Evolutionary conservation across 345 rosid genomes (phyloP), one percentile per base, ranked within the genome.

Genomic region (Salix dunnii): DNA sequence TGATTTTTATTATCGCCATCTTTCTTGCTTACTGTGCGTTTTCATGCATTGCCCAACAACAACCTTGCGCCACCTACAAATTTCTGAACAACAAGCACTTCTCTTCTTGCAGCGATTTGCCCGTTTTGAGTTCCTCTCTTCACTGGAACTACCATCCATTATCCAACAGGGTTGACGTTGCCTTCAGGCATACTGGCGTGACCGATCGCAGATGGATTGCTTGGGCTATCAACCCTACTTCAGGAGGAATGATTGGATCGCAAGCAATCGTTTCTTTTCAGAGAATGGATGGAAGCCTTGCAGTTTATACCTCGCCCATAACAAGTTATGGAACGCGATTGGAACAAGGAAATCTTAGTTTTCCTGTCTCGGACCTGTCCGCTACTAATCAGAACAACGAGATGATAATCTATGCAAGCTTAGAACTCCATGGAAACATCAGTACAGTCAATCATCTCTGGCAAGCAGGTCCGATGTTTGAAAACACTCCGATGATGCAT

Each of bases 71-170:
- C 0, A 14, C 38, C 31, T 51, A 36, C 9, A 21, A 58, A 38
- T 27, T 25, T 40, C 27, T n/a, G 8, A 35, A 27, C 3, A 31
- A 61, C 65, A 18, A 72, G 12, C 38, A 33, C 12, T 33, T 21
- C 75, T 55, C 46, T 73, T 68, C 71, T 1, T 68, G 71, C 51
- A 36, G 23, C 31, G 71, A 68, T 28, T 68, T 68, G 71, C 53
- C 53, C 9, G 53, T 68, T 21, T 28, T 68, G 49, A 23, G 40
- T 5, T 21, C 71, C 0, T 7, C 71, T 21, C 10, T 68, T 38
- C 12, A 68, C 21, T 68, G 67, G 73, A 68, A 33, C 27, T 68
- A 40, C 18, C 49, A n/a, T 40, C 28, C 28, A 23, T 21, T 25
- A 21, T 36, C 49, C 28, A 68, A 21, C 31, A 68, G 49, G 0